Conservation (phyloP, 2,329 filamentous ascomycete species). For the Colletotrichum agaves region DNA sequence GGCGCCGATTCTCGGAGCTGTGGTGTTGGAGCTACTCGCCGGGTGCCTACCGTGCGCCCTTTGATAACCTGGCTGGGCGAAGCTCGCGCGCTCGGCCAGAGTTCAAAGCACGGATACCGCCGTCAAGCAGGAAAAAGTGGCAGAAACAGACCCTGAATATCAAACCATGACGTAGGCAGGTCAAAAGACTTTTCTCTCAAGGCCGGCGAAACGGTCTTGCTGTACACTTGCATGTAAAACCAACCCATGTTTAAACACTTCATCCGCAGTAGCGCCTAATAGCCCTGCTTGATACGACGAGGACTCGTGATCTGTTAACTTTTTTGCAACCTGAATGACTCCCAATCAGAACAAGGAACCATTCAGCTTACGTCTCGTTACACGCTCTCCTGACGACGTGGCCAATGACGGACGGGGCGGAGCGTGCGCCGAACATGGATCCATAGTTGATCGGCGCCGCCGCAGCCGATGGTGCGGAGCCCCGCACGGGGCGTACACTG, state of each 20-base stretch:
- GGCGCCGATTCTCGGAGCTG: background rate
- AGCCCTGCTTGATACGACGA: background rate
- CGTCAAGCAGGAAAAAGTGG: background rate
- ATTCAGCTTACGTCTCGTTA: background rate
- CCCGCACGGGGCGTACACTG: conserved; percentile 7
- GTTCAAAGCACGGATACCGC: conserved; percentile 6
- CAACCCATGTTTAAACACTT: conserved; percentile 1
- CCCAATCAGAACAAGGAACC: background rate
- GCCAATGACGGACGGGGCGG: background rate
- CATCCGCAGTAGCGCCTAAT: background rate
- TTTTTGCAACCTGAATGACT: too few species aligned
- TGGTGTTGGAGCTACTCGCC: background rate
- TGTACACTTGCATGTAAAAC: background rate
- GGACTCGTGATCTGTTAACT: background rate
- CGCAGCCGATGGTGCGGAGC: conserved; percentile 15
- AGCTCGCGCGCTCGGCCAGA: background rate
- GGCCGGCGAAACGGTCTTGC: conserved; percentile 6
- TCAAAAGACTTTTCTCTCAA: conserved; percentile 9
- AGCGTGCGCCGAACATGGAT: background rate
- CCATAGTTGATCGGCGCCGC: conserved; percentile 13
- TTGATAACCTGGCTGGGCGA: background rate
- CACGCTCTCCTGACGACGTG: background rate
- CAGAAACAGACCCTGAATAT: background rate
- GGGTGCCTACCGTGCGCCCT: background rate
- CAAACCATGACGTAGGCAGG: background rate